Conservation (phyloP, 148 eudicot species). For the Pouteria glomerata region DNA sequence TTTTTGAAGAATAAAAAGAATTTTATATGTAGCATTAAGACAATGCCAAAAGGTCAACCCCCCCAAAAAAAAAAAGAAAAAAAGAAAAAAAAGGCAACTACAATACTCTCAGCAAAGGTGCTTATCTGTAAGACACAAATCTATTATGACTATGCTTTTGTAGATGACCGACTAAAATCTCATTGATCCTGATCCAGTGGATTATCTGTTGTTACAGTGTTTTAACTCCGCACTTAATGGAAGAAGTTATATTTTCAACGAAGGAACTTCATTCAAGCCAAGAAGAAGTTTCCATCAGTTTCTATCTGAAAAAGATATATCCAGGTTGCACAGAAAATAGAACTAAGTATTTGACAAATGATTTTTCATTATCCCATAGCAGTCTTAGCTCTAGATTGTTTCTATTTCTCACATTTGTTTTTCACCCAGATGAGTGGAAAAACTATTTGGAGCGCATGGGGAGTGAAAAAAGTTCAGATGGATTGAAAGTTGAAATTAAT, state of each 20-base stretch:
- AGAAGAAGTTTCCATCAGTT: slow-evolving; percentile 72
- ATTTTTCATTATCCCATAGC: neutral
- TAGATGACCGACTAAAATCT: neutral
- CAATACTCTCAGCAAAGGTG: too few species aligned
- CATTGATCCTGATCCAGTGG: neutral
- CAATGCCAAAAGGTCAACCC: too few species aligned
- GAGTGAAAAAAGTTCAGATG: slow-evolving; percentile 41
- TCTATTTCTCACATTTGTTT: neutral
- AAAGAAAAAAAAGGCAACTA: too few species aligned
- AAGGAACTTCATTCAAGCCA: slow-evolving; percentile 69
- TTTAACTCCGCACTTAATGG: slow-evolving; percentile 84
- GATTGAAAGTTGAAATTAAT: slow-evolving; percentile 25
- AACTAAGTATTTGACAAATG: neutral
- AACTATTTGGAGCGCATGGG: slow-evolving; percentile 78
- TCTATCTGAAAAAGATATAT: slow-evolving; percentile 84
- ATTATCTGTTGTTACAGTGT: slow-evolving; percentile 48
- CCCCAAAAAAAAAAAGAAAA: too few species aligned
- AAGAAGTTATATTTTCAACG: slow-evolving; percentile 79
- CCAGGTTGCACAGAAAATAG: slow-evolving; percentile 54
- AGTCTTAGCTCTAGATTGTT: slow-evolving; percentile 6
- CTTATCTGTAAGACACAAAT: neutral
- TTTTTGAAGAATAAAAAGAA: too few species aligned
- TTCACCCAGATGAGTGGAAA: slow-evolving; percentile 69
- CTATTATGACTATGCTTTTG: neutral
- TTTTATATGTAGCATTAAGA: too few species aligned